Base-by-base conservation (phyloP, 1,139 yeast genomes). In the Sugiyamaella grinbergsii region DNA sequence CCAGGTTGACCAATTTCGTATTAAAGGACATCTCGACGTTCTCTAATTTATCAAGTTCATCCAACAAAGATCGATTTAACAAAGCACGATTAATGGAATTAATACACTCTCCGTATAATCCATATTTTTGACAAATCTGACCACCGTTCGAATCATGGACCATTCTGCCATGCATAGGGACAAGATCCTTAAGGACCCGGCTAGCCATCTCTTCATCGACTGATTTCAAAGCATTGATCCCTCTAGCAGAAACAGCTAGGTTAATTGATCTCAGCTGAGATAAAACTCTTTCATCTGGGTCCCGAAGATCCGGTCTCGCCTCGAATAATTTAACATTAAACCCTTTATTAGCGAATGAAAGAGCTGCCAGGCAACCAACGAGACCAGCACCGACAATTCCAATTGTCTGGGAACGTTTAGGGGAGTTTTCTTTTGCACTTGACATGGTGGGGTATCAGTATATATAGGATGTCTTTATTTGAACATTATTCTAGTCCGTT, bases 161-260 rank as follows among this genome's bases (percentile, higher is more conserved):
- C 97, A 90, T 90, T 41, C 97, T 74, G 1, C 96, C 97, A 44
- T 78, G 71, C 91, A 91, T 86, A 2, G 96, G 96, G 31, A 87
- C 84, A 16, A 86, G 78, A 42, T 80, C 79, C 36, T 73, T 71
- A 58, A 86, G 64, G 1, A 87, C 76, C 15, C 82, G 66, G 0
- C 71, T 69, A 6, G 85, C 80, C 74, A 89, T 74, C 8, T 69
- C 76, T 1, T 71, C 66, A 62, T 85, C 90, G 3, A 90, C 82
- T 49, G 74, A 74, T 47, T 75, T 71, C 62, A 91, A 68, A 0
- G 96, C 87, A 28, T 77, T 69, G 51, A 90, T 82, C 0, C 97
- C 97, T 51, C 97, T 75, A 51, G 82, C 83, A 49, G 95, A 84
- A 13, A 91, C 86, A 0, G 97, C 96, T 58, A 91, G 74, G 63